These are phyloP conservation scores for Rutstroemia sp. DNA, from an alignment of 2,329 filamentous ascomycete genomes.

Conservation along the genomic window DNA sequence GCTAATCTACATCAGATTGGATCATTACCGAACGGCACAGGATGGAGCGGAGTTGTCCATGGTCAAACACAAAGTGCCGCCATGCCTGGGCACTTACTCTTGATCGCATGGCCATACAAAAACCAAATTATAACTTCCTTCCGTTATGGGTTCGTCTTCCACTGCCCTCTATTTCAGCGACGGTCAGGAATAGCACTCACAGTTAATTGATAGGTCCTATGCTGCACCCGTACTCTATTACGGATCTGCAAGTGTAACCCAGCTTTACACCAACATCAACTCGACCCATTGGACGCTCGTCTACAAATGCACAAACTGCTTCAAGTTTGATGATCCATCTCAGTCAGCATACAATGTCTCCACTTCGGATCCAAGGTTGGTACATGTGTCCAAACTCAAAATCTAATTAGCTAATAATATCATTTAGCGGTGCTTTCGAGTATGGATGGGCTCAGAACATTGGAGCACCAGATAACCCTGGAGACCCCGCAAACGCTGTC, in stretches of 20 bases:
- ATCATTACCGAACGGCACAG: slow-evolving; percentile 39
- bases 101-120: slow-evolving; percentile 50
- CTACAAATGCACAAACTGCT: slow-evolving; percentile 56
- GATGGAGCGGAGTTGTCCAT: slow-evolving; percentile 52
- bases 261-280: slow-evolving; percentile 51
- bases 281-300: slow-evolving; percentile 52
- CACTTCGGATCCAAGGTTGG: slow-evolving; percentile 31
- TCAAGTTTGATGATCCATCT: slow-evolving; percentile 45
- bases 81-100: slow-evolving; percentile 52
- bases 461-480: slow-evolving; percentile 32
- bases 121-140: slow-evolving; percentile 48
- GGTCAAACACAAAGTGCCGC: slow-evolving; percentile 34
- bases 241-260: slow-evolving; percentile 54
- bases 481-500: slow-evolving; percentile 29
- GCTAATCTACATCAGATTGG: slow-evolving; percentile 27
- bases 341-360: slow-evolving; percentile 34
- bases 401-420: neutral
- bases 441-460: slow-evolving; percentile 50
- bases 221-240: slow-evolving; percentile 49
- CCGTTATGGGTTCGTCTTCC: slow-evolving; percentile 36
- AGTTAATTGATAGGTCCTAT: slow-evolving; percentile 40
- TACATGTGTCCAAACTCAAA: neutral
- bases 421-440: slow-evolving; percentile 32
- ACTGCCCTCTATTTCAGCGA: neutral
- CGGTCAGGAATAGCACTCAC: neutral